Evolutionary conservation across 352 stramenopile species (phyloP), one percentile per base, ranked within the genome.

Genomic region (Pythium pyrilobum): DNA sequence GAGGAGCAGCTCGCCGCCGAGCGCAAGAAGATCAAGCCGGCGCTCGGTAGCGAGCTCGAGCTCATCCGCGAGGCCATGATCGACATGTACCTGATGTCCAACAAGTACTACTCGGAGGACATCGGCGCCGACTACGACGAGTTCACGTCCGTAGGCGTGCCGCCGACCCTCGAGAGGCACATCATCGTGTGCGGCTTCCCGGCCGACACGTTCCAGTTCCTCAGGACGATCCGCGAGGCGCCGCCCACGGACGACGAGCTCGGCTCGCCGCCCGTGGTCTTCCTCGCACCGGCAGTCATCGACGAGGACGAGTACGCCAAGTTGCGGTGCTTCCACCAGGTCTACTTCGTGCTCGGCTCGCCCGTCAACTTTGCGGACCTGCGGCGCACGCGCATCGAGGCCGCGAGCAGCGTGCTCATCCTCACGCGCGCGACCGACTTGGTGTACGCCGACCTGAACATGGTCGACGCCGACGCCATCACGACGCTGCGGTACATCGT

Each of bases 401-500:
- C 49, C 1, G 74, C 74, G 16, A 72, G 66, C 10, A 78, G 77
- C 0, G 77, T 92, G 29, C 58, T 92, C 31, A 82, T 92, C 37
- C 66, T 89, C 31, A 85, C 76, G 5, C 63, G 71, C 21, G 50
- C 71, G 4, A 81, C 69, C 0, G 67, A 75, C 37, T 67, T 67
- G 8, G 57, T 64, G 37, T 92, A 87, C 50, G 70, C 78, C 0
- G 81, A 92, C 39, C 71, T 76, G 6, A 92, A 92, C 45, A 92
- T 92, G 81, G 68, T 92, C 6, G 81, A 92, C 38, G 78, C 81
- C 5, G 75, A 92, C 44, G 81, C 81, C 10, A 92, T 92, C 57
- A 92, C 81, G 6, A 87, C 77, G 27, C 66, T 92, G 55, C 77
- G 78, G 1, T 89, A 87, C 49, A 92, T 92, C 21, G 71, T 92